A percentile compares a stretch with the other conserved stretches of the same genome.
Evolutionary conservation across 2,329 filamentous ascomycete species (phyloP).

Genomic region (Zopfia rhizophila): DNA sequence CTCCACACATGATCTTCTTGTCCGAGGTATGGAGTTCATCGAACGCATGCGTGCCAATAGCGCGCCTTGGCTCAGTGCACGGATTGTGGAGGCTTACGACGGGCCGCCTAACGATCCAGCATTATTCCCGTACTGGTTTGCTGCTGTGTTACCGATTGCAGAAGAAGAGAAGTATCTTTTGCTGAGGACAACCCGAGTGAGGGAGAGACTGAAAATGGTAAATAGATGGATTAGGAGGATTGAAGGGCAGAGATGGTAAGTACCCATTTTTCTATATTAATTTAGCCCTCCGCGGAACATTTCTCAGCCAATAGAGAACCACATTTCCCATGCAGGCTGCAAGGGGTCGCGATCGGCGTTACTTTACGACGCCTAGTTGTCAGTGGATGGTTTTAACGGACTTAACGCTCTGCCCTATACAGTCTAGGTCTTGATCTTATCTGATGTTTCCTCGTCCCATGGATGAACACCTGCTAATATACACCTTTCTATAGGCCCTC

Average conservation of each 20-base stretch:
- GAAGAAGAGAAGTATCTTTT: constrained; percentile 84
- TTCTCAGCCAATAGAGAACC: neutral
- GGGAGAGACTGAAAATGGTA: constrained; percentile 84
- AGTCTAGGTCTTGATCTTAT: neutral
- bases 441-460: constrained; percentile 3
- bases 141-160: constrained; percentile 79
- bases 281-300: constrained; percentile 8
- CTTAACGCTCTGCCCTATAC: neutral
- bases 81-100: constrained; percentile 79
- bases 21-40: constrained; percentile 74
- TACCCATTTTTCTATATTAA: constrained; percentile 14
- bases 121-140: constrained; percentile 90
- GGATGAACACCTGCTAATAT: constrained; percentile 13
- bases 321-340: too few relatives aligned
- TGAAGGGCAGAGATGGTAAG: constrained; percentile 77
- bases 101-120: constrained; percentile 80
- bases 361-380: too few relatives aligned
- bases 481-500: constrained; percentile 37
- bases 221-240: constrained; percentile 80
- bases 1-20: constrained; percentile 77
- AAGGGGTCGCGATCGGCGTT: constrained; percentile 7
- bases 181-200: constrained; percentile 77
- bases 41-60: constrained; percentile 73
- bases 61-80: constrained; percentile 78
- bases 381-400: too few relatives aligned